Evolutionary conservation across 176 grass and related monocot genomes (phyloP).

Genomic region (Hordeum marinum): DNA sequence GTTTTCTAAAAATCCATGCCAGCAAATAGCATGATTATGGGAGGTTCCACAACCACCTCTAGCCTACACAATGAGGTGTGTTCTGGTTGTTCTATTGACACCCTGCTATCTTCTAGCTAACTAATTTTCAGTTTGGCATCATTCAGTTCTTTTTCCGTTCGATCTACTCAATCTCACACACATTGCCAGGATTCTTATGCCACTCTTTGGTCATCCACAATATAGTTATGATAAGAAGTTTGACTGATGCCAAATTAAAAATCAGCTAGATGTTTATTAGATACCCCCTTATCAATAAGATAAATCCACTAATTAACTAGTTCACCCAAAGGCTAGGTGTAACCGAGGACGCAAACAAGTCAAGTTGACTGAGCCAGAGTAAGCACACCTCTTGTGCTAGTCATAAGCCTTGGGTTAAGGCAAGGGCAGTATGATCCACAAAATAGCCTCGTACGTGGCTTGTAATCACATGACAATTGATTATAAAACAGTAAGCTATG

Average conservation of each 20-base stretch:
- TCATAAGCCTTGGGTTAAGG: neutral
- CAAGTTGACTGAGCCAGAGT: neutral
- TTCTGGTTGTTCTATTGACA: neutral
- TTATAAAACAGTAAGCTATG: neutral
- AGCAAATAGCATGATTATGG: neutral
- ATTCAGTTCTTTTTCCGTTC: neutral
- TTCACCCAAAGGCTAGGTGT: neutral
- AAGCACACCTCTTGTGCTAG: neutral
- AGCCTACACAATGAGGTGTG: neutral
- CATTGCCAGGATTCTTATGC: neutral
- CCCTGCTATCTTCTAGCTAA: neutral
- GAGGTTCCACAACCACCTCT: neutral
- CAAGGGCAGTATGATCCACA: neutral
- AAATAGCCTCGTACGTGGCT: neutral
- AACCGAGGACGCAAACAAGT: neutral
- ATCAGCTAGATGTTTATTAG: neutral
- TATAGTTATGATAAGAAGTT: neutral
- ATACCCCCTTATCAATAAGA: neutral
- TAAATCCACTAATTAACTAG: neutral
- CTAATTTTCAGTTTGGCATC: neutral
- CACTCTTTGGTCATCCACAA: neutral
- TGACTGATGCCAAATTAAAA: neutral
- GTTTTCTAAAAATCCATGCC: neutral
- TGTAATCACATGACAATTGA: neutral
- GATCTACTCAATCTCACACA: neutral